Percentiles rank a stretch among this genome's conserved stretches.
phyloP scores from a whole-genome alignment of 164 flowering plant genomes.

The Magnolia sinica region DNA sequence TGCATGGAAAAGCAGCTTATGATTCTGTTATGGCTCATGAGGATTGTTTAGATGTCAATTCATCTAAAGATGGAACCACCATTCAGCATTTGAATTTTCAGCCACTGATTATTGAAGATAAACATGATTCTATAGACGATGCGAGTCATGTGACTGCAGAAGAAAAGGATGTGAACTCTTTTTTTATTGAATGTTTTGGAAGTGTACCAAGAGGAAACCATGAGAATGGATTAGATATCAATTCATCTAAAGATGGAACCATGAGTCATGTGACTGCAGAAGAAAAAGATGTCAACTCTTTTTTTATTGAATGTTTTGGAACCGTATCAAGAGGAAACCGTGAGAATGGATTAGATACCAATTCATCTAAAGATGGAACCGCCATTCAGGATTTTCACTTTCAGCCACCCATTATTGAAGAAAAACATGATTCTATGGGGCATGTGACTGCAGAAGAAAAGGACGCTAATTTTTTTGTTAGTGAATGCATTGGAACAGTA shows the following conservation, averaged over 20 bases:
- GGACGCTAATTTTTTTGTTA: not conserved
- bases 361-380: not conserved
- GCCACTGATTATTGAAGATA: not conserved
- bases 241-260: not conserved
- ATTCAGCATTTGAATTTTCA: not conserved
- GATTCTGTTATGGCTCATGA: conserved; percentile 6
- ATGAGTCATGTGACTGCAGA: not conserved
- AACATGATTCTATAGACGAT: too few species aligned
- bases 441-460: conserved; percentile 10
- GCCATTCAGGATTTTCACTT: not conserved
- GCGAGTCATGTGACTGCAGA: too few species aligned
- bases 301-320: not conserved
- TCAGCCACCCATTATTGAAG: conserved; percentile 13
- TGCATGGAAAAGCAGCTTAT: conserved; percentile 6
- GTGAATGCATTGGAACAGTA: conserved; percentile 18
- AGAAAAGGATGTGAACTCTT: too few species aligned
- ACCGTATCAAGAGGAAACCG: not conserved
- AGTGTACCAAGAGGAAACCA: not conserved
- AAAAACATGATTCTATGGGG: conserved; percentile 12
- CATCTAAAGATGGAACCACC: not conserved
- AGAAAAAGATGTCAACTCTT: too few species aligned
- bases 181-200: not conserved
- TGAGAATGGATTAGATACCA: not conserved
- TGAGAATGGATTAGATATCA: conserved; percentile 3
- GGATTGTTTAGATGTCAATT: conserved; percentile 5